Percentiles rank a stretch among this genome's conserved stretches.
These are phyloP conservation scores for Harringtonia lauricola DNA, from an alignment of 2,329 filamentous ascomycete species.

Conservation along the genomic window DNA sequence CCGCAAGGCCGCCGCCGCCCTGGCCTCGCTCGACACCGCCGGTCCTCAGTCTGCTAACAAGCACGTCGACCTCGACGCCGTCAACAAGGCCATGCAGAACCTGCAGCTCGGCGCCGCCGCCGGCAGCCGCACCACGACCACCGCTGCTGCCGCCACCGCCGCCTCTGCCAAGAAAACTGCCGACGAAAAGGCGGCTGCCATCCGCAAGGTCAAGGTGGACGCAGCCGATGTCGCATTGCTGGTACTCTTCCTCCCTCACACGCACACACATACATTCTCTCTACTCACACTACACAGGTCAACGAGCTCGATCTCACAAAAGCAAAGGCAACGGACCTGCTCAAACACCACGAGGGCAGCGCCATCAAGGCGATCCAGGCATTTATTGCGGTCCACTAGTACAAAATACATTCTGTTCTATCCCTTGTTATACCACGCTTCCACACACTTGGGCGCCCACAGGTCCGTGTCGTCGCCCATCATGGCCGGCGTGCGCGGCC, in stretches of 20 bases:
- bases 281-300: constrained; percentile 29
- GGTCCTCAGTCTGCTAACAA: constrained; percentile 38
- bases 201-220: constrained; percentile 63
- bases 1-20: constrained; percentile 64
- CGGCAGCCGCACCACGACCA: constrained; percentile 18
- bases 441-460: constrained; percentile 18
- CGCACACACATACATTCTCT: not conserved
- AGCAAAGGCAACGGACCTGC: constrained; percentile 60
- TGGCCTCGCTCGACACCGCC: constrained; percentile 54
- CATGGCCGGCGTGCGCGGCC: constrained; percentile 12
- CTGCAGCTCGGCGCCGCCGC: constrained; percentile 29
- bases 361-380: constrained; percentile 55
- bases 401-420: not conserved
- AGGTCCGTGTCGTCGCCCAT: constrained; percentile 18
- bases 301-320: constrained; percentile 64
- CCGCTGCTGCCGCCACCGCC: constrained; percentile 7
- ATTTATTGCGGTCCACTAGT: constrained; percentile 24
- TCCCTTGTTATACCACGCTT: constrained; percentile 9
- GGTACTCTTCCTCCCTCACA: constrained; percentile 26
- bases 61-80: constrained; percentile 58
- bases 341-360: constrained; percentile 62
- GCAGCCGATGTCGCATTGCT: constrained; percentile 58
- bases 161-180: too few species aligned
- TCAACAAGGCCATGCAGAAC: constrained; percentile 60
- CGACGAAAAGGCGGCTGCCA: constrained; percentile 13